Base-by-base conservation (phyloP, 495 filamentous ascomycete genomes). In the Pseudomonodictys pantanalensis region DNA sequence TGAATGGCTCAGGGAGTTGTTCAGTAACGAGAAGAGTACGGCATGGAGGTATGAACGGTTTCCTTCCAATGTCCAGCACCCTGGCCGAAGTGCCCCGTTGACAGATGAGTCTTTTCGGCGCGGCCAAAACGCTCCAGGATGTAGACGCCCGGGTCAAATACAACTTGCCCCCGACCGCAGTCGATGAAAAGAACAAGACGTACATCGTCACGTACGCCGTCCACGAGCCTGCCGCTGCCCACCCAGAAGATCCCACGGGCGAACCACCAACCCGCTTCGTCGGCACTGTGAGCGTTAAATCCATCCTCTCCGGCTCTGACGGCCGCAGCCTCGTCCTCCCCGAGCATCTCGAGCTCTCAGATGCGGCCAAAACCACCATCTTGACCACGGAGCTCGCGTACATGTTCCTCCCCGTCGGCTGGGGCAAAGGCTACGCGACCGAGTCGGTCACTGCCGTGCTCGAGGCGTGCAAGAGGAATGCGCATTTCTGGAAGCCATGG, bases 401-500 rank as follows among this genome's bases (percentile, higher is more conserved):
- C 33, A 24, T 29, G 43, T 63, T 58, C 48, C 26, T 67, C 9
- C 58, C 58, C 9, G 24, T 20, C 5, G 59, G 23, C 18, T 67
- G 64, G 64, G 59, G 59, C 1, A 58, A 62, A 52, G 64, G 64
- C 3, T 67, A 54, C 26, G 64, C 64, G 12, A 55, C 58, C 5
- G 64, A 67, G 24, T 3, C 64, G 20, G 8, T 67, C 8, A 24
- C 0, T 5, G 53, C 58, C 3, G 38, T 56, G n/a, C 52, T 67
- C 18, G 48, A 55, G 17, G 46, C 58, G 1, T 62, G 64, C 26
- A 58, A 58, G 41, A 57, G 42, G 20, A 54, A 24, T 42, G 30
- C 25, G 29, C 7, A n/a, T 17, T 58, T 63, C 24, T 67, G 58
- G 64, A 22, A 20, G 9, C 58, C 58, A 4, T 67, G 12, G 20